Evolutionary conservation across 2,329 filamentous ascomycete genomes (phyloP).

Genomic region (Fusarium sp.): DNA sequence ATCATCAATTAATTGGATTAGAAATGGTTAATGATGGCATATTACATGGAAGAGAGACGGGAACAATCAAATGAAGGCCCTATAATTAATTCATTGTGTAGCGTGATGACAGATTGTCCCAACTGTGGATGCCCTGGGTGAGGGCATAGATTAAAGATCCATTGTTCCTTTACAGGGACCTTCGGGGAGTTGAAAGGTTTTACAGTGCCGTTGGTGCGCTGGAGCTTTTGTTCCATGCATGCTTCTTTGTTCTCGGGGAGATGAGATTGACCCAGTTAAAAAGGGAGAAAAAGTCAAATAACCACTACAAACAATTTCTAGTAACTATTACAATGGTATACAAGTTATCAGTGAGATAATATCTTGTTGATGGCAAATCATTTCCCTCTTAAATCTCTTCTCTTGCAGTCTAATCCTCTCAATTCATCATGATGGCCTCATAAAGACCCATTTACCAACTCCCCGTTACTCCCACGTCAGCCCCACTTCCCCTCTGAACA

Average conservation of each 20-base stretch:
- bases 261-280: neutral
- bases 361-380: too few relatives aligned
- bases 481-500: constrained; percentile 26
- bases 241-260: constrained; percentile 30
- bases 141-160: neutral
- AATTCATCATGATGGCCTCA: constrained; percentile 30
- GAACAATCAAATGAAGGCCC: neutral
- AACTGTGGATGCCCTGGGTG: neutral
- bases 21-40: constrained; percentile 21
- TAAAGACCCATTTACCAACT: constrained; percentile 28
- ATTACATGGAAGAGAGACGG: neutral
- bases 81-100: constrained; percentile 6
- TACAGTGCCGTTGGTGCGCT: constrained; percentile 1
- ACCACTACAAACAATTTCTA: too few relatives aligned
- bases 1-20: constrained; percentile 30
- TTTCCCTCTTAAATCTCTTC: neutral
- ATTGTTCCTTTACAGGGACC: neutral
- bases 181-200: constrained; percentile 32
- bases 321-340: fast-evolving
- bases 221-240: constrained; percentile 25
- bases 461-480: constrained; percentile 22
- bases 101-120: neutral
- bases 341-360: fast-evolving
- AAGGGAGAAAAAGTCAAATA: neutral
- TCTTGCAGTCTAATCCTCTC: neutral